Conservation (phyloP, 139 green algal species). For the Picochlorum sp. region DNA sequence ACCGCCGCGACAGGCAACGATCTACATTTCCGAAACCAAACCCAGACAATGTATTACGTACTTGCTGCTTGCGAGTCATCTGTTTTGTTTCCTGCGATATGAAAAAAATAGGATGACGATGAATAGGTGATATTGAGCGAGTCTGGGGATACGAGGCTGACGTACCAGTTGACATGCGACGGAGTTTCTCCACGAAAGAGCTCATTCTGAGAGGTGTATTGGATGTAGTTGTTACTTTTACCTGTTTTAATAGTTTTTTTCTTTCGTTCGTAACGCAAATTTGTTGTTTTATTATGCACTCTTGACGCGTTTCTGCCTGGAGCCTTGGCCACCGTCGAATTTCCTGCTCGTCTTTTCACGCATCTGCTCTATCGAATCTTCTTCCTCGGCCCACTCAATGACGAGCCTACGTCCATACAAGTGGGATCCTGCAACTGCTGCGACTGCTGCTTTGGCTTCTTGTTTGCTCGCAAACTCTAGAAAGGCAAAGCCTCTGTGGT, state of each 20-base stretch:
- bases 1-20: no score
- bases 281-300: conserved; percentile 10
- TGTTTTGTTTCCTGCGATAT: no score
- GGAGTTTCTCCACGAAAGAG: background rate
- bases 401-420: conserved; percentile 90
- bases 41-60: no score
- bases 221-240: background rate
- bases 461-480: conserved; percentile 84
- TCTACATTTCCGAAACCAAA: no score
- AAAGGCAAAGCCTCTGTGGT: conserved; percentile 82
- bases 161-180: conserved; percentile 4
- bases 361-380: conserved; percentile 61
- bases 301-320: background rate
- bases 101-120: no score
- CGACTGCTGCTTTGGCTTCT: conserved; percentile 44
- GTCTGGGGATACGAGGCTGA: background rate
- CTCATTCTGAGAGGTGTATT: background rate
- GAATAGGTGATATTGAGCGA: no score
- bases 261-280: background rate
- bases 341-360: conserved; percentile 62
- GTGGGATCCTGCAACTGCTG: conserved; percentile 69
- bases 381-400: conserved; percentile 78
- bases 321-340: conserved; percentile 16
- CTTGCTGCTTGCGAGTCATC: no score
- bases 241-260: background rate